These are phyloP conservation scores for Elsinoe batatas DNA, from an alignment of 2,329 filamentous ascomycete species.

Conservation along the genomic window DNA sequence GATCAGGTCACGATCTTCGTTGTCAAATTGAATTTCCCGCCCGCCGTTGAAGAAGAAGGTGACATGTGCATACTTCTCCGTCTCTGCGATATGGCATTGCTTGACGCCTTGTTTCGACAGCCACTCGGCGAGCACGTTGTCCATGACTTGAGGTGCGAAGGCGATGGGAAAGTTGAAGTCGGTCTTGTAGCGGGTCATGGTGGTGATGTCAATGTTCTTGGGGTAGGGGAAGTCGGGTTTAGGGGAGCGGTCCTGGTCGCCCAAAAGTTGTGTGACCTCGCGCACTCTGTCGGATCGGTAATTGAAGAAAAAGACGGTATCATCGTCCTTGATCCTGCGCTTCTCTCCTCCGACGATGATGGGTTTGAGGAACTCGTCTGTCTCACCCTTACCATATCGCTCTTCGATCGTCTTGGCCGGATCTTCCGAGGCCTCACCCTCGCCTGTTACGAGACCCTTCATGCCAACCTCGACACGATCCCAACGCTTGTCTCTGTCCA, in stretches of 20 bases:
- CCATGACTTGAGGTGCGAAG: conserved; percentile 92
- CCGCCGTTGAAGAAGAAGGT: conserved; percentile 99
- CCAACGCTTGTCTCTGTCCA: conserved; percentile 99
- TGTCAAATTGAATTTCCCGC: conserved; percentile 89
- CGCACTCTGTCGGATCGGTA: conserved; percentile 97
- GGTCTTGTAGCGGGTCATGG: conserved; percentile 97
- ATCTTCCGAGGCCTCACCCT: conserved; percentile 78
- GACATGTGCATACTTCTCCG: conserved; percentile 98
- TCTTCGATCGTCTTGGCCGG: conserved; percentile 79
- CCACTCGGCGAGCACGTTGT: conserved; percentile 96
- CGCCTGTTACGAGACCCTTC: conserved; percentile 74
- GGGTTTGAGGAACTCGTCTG: conserved; percentile 95
- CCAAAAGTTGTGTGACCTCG: conserved; percentile 89
- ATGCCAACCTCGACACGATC: conserved; percentile 84
- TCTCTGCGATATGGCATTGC: conserved; percentile 96
- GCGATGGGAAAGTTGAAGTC: conserved; percentile 89
- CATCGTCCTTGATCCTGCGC: conserved; percentile 76
- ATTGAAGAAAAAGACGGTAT: conserved; percentile 99
- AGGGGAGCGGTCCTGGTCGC: conserved; percentile 83
- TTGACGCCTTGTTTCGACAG: conserved; percentile 78
- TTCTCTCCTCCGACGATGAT: conserved; percentile 89
- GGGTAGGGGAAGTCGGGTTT: conserved; percentile 88
- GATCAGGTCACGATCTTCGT: conserved; percentile 88
- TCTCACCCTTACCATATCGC: conserved; percentile 79
- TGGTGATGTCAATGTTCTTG: conserved; percentile 75